Conservation (phyloP, 2,329 filamentous ascomycete species). For the Chaetomiaceae sp. region DNA sequence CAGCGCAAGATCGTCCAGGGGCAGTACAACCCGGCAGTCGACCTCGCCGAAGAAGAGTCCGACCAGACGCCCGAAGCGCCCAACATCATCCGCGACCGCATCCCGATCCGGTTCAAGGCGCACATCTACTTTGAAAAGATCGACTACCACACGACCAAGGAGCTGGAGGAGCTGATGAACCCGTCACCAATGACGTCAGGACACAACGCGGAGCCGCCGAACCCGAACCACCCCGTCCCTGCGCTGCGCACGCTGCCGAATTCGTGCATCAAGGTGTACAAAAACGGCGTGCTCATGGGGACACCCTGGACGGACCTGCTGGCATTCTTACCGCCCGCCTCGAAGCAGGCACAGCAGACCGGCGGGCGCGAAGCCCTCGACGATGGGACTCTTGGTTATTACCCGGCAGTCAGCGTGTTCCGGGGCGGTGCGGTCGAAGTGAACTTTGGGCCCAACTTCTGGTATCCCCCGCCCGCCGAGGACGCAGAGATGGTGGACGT, state of each 20-base stretch:
- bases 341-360: conserved; percentile 64
- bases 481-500: conserved; percentile 46
- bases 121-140: conserved; percentile 93
- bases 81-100: conserved; percentile 90
- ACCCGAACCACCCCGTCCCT: conserved; percentile 66
- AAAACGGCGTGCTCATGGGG: conserved; percentile 83
- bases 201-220: conserved; percentile 51
- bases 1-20: conserved; percentile 87
- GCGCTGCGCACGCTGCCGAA: conserved; percentile 82
- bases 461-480: conserved; percentile 68
- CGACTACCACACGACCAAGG: conserved; percentile 82
- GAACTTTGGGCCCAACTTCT: conserved; percentile 93
- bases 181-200: conserved; percentile 50
- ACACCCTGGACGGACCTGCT: conserved; percentile 84
- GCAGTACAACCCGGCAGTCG: conserved; percentile 80
- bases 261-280: conserved; percentile 84
- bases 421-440: conserved; percentile 85
- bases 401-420: conserved; percentile 89
- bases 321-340: conserved; percentile 87
- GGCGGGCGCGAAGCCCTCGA: conserved; percentile 84
- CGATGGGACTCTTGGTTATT: conserved; percentile 93
- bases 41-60: conserved; percentile 57
- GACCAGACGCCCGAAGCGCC: conserved; percentile 53
- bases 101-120: conserved; percentile 89
- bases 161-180: conserved; percentile 80